These are phyloP conservation scores for Conticribra weissflogii DNA, from an alignment of 108 stramenopile genomes.

Conservation along the genomic window DNA sequence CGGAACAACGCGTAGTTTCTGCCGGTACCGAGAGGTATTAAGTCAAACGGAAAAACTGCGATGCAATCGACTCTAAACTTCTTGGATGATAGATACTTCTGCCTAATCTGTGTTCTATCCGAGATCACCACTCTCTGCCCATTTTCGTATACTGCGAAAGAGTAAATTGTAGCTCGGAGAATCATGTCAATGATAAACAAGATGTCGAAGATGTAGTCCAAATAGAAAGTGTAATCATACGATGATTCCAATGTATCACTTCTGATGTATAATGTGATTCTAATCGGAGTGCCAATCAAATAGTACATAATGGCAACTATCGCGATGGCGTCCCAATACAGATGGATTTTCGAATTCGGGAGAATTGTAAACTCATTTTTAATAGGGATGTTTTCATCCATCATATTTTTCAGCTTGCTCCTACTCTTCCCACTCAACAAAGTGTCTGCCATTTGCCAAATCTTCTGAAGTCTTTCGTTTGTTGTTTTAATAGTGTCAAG, in stretches of 20 bases:
- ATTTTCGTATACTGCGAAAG: slow-evolving; percentile 23
- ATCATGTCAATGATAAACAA: slow-evolving; percentile 48
- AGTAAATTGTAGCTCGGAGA: slow-evolving; percentile 33
- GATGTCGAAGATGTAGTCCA: slow-evolving; percentile 41
- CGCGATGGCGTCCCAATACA: slow-evolving; percentile 47
- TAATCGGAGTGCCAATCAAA: slow-evolving; percentile 31
- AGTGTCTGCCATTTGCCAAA: slow-evolving; percentile 16
- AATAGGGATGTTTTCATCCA: slow-evolving; percentile 32
- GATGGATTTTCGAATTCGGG: slow-evolving; percentile 40
- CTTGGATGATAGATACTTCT: slow-evolving; percentile 23
- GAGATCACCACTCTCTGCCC: slow-evolving; percentile 34
- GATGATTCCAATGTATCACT: slow-evolving; percentile 17
- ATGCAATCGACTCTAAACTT: slow-evolving; percentile 37
- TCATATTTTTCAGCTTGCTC: slow-evolving; percentile 54
- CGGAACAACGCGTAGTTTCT: slow-evolving; percentile 36
- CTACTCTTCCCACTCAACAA: slow-evolving; percentile 27
- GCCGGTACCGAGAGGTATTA: slow-evolving; percentile 25
- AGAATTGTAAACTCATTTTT: slow-evolving; percentile 40
- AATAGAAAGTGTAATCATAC: slow-evolving; percentile 28
- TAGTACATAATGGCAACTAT: slow-evolving; percentile 39
- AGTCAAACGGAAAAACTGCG: slow-evolving; percentile 44
- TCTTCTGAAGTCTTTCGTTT: slow-evolving; percentile 28
- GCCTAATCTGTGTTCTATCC: slow-evolving; percentile 26
- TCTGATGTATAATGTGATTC: slow-evolving; percentile 28
- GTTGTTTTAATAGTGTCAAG: slow-evolving; percentile 31